Evolutionary conservation across 306 rosid genomes (phyloP), one percentile per base, ranked within the genome.

Genomic region (Bauhinia variegata): DNA sequence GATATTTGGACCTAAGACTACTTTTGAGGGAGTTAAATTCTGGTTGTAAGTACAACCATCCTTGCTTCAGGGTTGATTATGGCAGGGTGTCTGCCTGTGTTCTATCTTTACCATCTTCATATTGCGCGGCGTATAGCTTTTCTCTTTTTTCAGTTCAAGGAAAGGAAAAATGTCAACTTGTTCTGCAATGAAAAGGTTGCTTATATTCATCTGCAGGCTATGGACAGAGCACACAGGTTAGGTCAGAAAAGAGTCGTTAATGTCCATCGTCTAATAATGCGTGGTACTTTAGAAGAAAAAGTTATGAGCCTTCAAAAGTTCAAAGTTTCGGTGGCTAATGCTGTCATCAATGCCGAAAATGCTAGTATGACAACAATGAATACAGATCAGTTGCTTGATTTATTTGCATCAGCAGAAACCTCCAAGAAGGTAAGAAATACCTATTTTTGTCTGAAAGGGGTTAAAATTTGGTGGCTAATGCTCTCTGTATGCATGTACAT

Each of bases 301-400:
- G 96, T 93, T 62, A 93, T 93, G 98, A 89, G 86, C 75, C 87
- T 93, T 49, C 97, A 93, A 47, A 86, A 77, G 83, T 93, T 93
- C 74, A 93, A 93, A 75, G 79, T 88, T 53, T 89, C 97, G 0
- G 89, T 89, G 65, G 98, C 98, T 65, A 88, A 89, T 76, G 95
- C 98, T 72, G 96, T 93, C 78, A 93, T 93, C 63, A 93, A 93
- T 84, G 46, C 97, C 6, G 98, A 93, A 68, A 93, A 93, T 78
- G 84, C 98, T 31, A 93, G 98, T 75, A 73, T 93, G 97, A 93
- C 86, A 68, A 89, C 98, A n/a, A 93, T 93, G 98, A 93, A 93
- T 75, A 93, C 98, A 23, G 97, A 93, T 70, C 98, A 93, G 76
- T 79, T 93, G 81, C 98, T 93, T 44, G 98, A 93, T 83, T 87